These are phyloP conservation scores for Pistacia vera DNA, from an alignment of 345 rosid genomes.

Conservation along the genomic window DNA sequence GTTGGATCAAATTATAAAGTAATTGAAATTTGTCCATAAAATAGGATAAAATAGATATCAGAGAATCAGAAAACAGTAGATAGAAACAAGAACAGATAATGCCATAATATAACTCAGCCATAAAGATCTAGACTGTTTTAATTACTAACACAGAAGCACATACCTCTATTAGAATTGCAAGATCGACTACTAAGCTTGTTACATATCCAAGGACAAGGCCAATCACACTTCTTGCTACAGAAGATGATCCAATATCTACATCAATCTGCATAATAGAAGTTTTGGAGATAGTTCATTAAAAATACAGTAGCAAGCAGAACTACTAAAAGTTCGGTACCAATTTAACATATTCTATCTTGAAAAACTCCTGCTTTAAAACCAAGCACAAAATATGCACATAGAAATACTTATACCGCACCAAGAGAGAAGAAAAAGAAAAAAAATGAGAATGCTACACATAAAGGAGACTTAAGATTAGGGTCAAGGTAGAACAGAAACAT, in stretches of 20 bases:
- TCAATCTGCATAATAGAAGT: slow-evolving; percentile 66
- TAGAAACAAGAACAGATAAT: neutral
- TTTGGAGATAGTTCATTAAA: slow-evolving; percentile 2
- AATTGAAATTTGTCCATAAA: neutral
- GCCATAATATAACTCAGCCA: neutral
- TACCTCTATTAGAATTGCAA: slow-evolving; percentile 94
- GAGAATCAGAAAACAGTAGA: neutral
- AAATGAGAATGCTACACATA: neutral
- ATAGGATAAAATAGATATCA: neutral
- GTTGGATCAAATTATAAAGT: neutral
- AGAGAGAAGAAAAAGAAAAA: neutral
- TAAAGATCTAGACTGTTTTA: neutral
- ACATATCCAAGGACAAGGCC: slow-evolving; percentile 95
- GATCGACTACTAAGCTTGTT: slow-evolving; percentile 95
- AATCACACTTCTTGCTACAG: slow-evolving; percentile 92
- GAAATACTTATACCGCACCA: neutral
- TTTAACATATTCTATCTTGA: neutral
- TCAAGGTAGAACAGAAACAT: neutral
- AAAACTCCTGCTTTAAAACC: neutral
- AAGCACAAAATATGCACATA: neutral
- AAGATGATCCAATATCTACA: slow-evolving; percentile 98
- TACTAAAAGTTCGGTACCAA: neutral
- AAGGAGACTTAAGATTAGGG: neutral
- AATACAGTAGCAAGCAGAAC: slow-evolving; percentile 3
- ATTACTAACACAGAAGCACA: slow-evolving; percentile 16